Evolutionary conservation across 2,329 filamentous ascomycete genomes (phyloP).

Genomic region (Hypoxylon sp.): DNA sequence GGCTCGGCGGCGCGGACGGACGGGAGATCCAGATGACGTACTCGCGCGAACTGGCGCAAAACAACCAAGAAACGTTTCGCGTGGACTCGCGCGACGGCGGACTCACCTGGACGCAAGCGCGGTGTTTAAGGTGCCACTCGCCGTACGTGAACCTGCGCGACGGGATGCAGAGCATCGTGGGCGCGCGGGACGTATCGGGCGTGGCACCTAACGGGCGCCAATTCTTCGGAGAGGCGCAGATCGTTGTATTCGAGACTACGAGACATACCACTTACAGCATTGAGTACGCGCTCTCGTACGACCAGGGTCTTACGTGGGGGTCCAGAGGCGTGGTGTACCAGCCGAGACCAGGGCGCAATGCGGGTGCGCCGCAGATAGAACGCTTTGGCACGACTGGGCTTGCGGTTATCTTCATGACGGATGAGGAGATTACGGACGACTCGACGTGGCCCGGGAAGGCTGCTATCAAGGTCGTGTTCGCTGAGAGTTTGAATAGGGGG

Average conservation of each 20-base stretch:
- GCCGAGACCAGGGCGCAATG: slow-evolving; percentile 57
- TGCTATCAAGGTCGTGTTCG: slow-evolving; percentile 59
- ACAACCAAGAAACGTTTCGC: slow-evolving; percentile 66
- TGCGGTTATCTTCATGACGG: slow-evolving; percentile 63
- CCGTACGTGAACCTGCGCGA: slow-evolving; percentile 57
- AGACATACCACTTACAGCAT: slow-evolving; percentile 59
- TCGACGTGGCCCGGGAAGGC: slow-evolving; percentile 59
- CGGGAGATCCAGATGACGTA: slow-evolving; percentile 61
- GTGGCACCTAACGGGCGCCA: slow-evolving; percentile 52
- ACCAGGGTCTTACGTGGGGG: slow-evolving; percentile 60
- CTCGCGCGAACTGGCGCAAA: slow-evolving; percentile 61
- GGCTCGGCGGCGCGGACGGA: slow-evolving; percentile 53
- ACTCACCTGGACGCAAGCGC: slow-evolving; percentile 59
- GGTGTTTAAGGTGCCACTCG: slow-evolving; percentile 58
- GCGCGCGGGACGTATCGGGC: slow-evolving; percentile 44
- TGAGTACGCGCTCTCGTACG: slow-evolving; percentile 62
- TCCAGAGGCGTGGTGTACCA: slow-evolving; percentile 59
- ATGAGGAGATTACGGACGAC: slow-evolving; percentile 56
- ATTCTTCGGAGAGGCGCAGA: slow-evolving; percentile 53
- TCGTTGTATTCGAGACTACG: slow-evolving; percentile 65
- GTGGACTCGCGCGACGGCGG: slow-evolving; percentile 61
- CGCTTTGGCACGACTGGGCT: slow-evolving; percentile 58
- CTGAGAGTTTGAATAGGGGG: slow-evolving; percentile 54
- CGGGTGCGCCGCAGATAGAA: slow-evolving; percentile 62
- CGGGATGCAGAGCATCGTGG: slow-evolving; percentile 62